Evolutionary conservation across 2,329 filamentous ascomycete species (phyloP), one percentile per base, ranked within the genome.

Genomic region (Sporothrix pseudoabietina): DNA sequence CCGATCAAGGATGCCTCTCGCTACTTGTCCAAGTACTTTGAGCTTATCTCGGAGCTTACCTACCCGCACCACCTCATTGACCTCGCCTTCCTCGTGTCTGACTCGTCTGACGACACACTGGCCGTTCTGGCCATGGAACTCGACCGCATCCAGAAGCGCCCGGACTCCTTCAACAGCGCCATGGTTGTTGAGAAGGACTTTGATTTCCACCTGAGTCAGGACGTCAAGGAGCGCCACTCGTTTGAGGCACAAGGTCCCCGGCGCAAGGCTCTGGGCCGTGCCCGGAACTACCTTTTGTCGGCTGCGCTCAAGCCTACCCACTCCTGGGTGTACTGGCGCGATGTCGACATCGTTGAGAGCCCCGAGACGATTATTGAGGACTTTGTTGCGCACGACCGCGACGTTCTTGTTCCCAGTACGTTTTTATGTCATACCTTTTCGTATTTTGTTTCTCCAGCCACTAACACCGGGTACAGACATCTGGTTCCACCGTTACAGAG

Each of bases 311-410:
- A 97, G 84, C 90, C 94, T 0, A 94, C 98, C 75, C 96, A 99
- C 81, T 95, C 94, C 9, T 99, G 96, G 96, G 94, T 98, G 9
- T 98, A 98, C 82, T 99, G 96, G 96, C 90, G 96, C 74, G 96
- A 99, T 81, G 94, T 97, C 69, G 96, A 99, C 82, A 98, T 99
- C 78, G 90, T 93, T 65, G 94, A 99, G 80, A 97, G 92, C 80
- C 94, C 95, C 1, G 87, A 88, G 76, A 91, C 88, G 79, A 97
- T 99, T 75, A 86, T 99, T 47, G 94, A 99, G 83, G 96, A 99
- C 79, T 97, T 99, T 78, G 92, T 97, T 78, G 93, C 93, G 26
- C 96, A 98, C 79, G 93, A 99, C 81, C 90, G 91, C 79, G 96
- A 99, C 81, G 89, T 99, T 74, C 84, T 99, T 73, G 95, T 98